These are phyloP conservation scores for Phaeosphaeriaceae sp. DNA, from an alignment of 2,329 filamentous ascomycete species.

Conservation along the genomic window DNA sequence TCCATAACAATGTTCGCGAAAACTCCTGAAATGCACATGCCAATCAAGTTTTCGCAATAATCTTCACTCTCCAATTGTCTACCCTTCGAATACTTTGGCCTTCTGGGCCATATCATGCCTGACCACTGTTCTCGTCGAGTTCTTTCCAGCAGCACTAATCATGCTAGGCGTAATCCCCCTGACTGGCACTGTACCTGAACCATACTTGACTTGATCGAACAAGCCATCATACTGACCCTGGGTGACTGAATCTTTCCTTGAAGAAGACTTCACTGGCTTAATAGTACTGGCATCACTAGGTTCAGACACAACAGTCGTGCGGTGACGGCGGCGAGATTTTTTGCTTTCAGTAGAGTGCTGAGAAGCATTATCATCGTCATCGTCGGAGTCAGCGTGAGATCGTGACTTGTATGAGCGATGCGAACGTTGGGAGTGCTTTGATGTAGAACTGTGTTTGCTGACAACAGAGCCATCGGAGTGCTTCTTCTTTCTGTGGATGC, in stretches of 20 bases:
- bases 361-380: constrained; percentile 24
- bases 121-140: constrained; percentile 45
- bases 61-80: background rate
- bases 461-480: constrained; percentile 26
- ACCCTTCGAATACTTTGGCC: constrained; percentile 36
- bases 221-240: constrained; percentile 36
- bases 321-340: constrained; percentile 24
- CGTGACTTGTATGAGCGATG: constrained; percentile 35
- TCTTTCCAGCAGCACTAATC: constrained; percentile 40
- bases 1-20: background rate
- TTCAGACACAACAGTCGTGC: constrained; percentile 36
- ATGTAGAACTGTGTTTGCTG: constrained; percentile 37
- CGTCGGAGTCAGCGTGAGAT: constrained; percentile 20
- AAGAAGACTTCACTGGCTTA: constrained; percentile 30
- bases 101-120: constrained; percentile 43
- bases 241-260: constrained; percentile 42
- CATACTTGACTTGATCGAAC: constrained; percentile 38
- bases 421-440: constrained; percentile 33
- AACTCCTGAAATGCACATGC: constrained; percentile 1
- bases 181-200: constrained; percentile 41
- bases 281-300: constrained; percentile 45
- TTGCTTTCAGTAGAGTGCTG: constrained; percentile 6
- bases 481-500: constrained; percentile 30
- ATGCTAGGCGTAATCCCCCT: constrained; percentile 48
- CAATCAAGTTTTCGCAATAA: background rate